Percentiles rank a stretch among this genome's conserved stretches.
phyloP scores from a whole-genome alignment of 768 basidiomycete genomes.

The Termitomyces sp. region DNA sequence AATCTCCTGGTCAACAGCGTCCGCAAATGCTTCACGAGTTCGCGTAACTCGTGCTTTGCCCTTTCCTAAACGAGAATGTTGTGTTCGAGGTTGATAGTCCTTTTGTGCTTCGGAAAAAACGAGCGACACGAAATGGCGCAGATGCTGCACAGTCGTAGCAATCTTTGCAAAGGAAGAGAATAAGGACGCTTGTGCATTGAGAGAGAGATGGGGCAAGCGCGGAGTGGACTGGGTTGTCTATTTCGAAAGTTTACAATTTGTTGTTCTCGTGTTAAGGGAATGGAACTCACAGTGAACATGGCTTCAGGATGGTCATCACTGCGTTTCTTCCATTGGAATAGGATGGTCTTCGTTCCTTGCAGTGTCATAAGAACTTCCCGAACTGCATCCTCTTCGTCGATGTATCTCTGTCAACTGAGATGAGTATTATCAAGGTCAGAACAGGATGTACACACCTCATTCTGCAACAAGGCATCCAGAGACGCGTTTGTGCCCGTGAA shows the following conservation, averaged over 20 bases:
- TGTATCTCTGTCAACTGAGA: conserved; percentile 49
- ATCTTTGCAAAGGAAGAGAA: conserved; percentile 52
- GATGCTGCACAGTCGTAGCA: conserved; percentile 42
- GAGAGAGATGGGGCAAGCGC: conserved; percentile 63
- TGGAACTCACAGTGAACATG: conserved; percentile 25
- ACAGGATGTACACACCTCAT: conserved; percentile 10
- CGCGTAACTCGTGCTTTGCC: conserved; percentile 33
- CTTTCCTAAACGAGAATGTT: conserved; percentile 10
- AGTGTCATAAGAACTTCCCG: conserved; percentile 74
- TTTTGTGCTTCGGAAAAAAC: conserved; percentile 2
- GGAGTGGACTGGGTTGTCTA: conserved; percentile 54
- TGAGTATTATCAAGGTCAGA: background rate
- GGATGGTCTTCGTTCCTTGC: conserved; percentile 65
- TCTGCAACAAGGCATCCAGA: conserved; percentile 16
- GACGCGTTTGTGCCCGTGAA: background rate
- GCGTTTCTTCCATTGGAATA: conserved; percentile 36
- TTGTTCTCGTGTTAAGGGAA: background rate
- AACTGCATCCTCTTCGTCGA: conserved; percentile 72
- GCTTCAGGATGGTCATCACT: conserved; percentile 14
- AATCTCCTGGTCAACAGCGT: conserved; percentile 64
- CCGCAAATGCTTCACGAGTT: conserved; percentile 81
- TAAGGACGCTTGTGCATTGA: conserved; percentile 62
- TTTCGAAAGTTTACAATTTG: background rate
- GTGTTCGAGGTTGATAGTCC: background rate
- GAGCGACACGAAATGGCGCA: conserved; percentile 2